Evolutionary conservation across 768 basidiomycete genomes (phyloP), one percentile per base, ranked within the genome.

Genomic region (Floccularia luteovirens): DNA sequence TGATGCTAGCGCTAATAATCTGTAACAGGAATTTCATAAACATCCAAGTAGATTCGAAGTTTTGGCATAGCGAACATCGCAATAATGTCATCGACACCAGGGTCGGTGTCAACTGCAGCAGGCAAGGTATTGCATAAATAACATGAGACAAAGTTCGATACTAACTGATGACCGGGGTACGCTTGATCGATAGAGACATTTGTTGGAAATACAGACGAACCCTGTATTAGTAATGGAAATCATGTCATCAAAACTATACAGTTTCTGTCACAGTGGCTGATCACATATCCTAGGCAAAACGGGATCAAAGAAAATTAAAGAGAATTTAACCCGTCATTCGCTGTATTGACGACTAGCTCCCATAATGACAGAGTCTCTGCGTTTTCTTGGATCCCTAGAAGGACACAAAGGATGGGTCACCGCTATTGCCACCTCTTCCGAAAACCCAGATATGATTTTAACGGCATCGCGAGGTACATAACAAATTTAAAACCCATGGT

Each of bases 381-480:
- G 85, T 61, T 93, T 85, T 70, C 80, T 94, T 58, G 92, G 92
- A 55, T 85, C 90, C 50, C 70, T 94, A 61, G 71, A 83, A 57
- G 92, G 91, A 64, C 90, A 93, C 79, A 85, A 88, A 60, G 90
- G 90, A 70, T 94, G 90, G 90, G 87, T 99, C 57, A 99, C 94
- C 52, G 92, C 96, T 58, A 90, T 99, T 57, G 96, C 96, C 42
- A 96, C 94, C 56, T 90, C 89, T 45, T 90, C 89, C 49, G 94
- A 98, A 75, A 98, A 94, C 73, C 96, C 93, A 34, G 93, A 99
- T 64, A 90, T 96, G 85, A 93, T 99, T 67, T 69, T 99, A 64
- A 96, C 93, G 50, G 91, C 93, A 50, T 98, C 96, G 48, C 81
- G 96, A 70, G 92, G 92, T 96, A 74, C 48, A 46, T 30, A 3